Evolutionary conservation across 805 yeast genomes (phyloP).

Genomic region (Lipomyces starkeyi): DNA sequence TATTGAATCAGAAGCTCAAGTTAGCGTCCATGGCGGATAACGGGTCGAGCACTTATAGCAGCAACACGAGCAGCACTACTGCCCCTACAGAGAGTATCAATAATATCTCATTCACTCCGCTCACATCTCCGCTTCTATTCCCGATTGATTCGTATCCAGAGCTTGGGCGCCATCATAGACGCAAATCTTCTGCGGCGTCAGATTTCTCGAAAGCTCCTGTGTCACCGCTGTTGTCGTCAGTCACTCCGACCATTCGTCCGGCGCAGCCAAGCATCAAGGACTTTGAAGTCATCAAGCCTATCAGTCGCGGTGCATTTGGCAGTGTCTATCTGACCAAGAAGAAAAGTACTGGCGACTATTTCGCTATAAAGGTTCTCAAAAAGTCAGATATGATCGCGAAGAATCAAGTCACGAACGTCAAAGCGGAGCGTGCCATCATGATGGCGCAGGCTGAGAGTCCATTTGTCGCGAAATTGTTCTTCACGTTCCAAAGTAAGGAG

Average conservation of each 20-base stretch:
- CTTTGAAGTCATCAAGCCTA: conserved; percentile 89
- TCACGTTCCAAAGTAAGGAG: conserved; percentile 86
- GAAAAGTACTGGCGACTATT: conserved; percentile 88
- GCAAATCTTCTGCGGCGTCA: conserved; percentile 43
- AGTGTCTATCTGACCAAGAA: conserved; percentile 87
- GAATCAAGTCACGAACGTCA: conserved; percentile 93
- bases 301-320: conserved; percentile 97
- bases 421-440: conserved; percentile 96
- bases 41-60: not conserved
- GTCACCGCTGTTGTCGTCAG: conserved; percentile 78
- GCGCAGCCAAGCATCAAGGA: conserved; percentile 77
- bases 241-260: conserved; percentile 60
- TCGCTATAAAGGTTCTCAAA: conserved; percentile 89
- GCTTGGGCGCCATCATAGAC: conserved; percentile 37
- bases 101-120: conserved; percentile 51
- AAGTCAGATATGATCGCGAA: conserved; percentile 97
- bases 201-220: conserved; percentile 63
- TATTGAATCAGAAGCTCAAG: conserved; percentile 23
- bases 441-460: conserved; percentile 95
- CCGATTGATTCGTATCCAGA: conserved; percentile 51
- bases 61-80: not conserved
- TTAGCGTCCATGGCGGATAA: not conserved
- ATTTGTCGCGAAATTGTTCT: conserved; percentile 86
- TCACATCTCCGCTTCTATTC: conserved; percentile 62
- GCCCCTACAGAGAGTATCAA: conserved; percentile 1